Percentiles rank a stretch among this genome's conserved stretches.
Conservation (phyloP, 2,329 filamentous ascomycete species). For the Exophiala sideris region DNA sequence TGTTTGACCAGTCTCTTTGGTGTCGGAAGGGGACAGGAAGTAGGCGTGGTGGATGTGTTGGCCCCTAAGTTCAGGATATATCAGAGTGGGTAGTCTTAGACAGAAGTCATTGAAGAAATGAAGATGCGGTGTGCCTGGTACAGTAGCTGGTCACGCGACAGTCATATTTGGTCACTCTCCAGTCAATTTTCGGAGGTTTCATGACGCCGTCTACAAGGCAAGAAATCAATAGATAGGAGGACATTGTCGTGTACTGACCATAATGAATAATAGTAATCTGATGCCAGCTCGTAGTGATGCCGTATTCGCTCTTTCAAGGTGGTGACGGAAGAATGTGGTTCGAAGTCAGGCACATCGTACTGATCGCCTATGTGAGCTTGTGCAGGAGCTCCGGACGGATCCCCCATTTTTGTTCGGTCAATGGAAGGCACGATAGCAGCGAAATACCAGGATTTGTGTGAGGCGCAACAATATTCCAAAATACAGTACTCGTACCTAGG, state of each 20-base stretch:
- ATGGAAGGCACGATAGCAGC: neutral
- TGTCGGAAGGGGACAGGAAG: conserved; percentile 50
- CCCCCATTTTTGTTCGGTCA: neutral
- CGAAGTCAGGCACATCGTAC: conserved; percentile 24
- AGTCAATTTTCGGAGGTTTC: too few relatives aligned
- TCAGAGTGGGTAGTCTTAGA: neutral
- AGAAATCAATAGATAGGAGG: neutral
- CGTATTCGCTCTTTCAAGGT: conserved; percentile 58
- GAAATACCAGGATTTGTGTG: neutral
- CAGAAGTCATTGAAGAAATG: too few relatives aligned
- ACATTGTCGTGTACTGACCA: conserved; percentile 45
- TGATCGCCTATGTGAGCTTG: conserved; percentile 16
- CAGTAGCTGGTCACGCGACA: too few relatives aligned
- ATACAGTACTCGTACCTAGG: too few relatives aligned
- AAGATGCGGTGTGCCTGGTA: too few relatives aligned
- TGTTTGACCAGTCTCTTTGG: conserved; percentile 57
- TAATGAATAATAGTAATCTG: conserved; percentile 60
- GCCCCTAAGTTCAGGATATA: conserved; percentile 43
- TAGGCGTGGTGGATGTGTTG: conserved; percentile 64
- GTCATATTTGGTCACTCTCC: too few relatives aligned
- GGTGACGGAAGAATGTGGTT: conserved; percentile 22
- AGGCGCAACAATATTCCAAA: too few relatives aligned
- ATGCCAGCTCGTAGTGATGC: conserved; percentile 59
- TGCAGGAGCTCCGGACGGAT: neutral
- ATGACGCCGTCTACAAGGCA: neutral